Conservation (phyloP, 306 rosid species). For the Begonia masoniana region DNA sequence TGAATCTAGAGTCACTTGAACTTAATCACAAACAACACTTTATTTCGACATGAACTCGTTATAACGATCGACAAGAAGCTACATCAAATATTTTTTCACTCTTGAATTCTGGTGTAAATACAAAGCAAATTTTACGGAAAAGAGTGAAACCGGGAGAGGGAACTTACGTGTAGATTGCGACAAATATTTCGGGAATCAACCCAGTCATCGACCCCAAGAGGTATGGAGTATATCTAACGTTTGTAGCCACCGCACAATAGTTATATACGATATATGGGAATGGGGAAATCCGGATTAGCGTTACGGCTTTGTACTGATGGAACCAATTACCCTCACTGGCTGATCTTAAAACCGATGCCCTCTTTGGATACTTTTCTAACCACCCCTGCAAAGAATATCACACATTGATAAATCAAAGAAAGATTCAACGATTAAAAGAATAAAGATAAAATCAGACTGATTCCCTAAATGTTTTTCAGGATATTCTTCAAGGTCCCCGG, state of each 20-base stretch:
- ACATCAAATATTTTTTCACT: too few relatives aligned
- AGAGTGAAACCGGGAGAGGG: neutral
- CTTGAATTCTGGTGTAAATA: too few relatives aligned
- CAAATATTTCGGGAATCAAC: conserved; percentile 62
- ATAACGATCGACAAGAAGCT: too few relatives aligned
- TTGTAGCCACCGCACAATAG: conserved; percentile 82
- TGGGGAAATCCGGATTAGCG: conserved; percentile 86
- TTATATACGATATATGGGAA: conserved; percentile 81
- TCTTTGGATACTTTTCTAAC: conserved; percentile 79
- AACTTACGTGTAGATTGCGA: conserved; percentile 76
- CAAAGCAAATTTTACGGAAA: too few relatives aligned
- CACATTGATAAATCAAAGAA: too few relatives aligned
- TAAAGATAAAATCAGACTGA: conserved; percentile 1
- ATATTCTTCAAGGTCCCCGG: neutral
- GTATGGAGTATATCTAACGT: conserved; percentile 77
- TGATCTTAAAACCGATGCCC: conserved; percentile 57
- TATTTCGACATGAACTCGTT: too few relatives aligned
- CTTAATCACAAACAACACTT: too few relatives aligned
- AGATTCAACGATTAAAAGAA: neutral
- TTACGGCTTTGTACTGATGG: conserved; percentile 75
- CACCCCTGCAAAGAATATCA: conserved; percentile 41
- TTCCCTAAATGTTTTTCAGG: neutral
- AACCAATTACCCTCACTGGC: conserved; percentile 90
- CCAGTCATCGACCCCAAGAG: conserved; percentile 79
- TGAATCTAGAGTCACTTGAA: too few relatives aligned